Evolutionary conservation across 73 alveolate genomes (phyloP).

Genomic region (Paramecium bursaria): DNA sequence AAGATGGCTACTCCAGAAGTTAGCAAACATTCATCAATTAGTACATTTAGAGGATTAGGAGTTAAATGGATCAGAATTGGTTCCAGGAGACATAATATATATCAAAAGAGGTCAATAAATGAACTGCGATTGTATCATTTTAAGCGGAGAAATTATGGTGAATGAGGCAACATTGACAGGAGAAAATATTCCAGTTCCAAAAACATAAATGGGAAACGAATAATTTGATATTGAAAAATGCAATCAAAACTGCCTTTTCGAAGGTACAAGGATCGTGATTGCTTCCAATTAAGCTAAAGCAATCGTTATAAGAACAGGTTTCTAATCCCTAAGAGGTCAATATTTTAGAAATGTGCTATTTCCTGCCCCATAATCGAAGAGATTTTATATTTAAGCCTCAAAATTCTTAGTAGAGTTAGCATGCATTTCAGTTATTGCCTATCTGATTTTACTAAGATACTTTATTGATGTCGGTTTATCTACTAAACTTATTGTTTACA

Average conservation of each 20-base stretch:
- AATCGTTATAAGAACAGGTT: constrained; percentile 76
- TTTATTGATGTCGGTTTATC: constrained; percentile 42
- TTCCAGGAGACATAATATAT: constrained; percentile 97
- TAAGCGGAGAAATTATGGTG: constrained; percentile 86
- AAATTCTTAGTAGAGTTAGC: constrained; percentile 35
- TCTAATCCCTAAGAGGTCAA: constrained; percentile 78
- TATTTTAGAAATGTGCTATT: constrained; percentile 79
- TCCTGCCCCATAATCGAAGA: constrained; percentile 64
- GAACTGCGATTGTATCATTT: constrained; percentile 89
- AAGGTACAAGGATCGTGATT: constrained; percentile 63
- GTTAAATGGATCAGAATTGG: constrained; percentile 74
- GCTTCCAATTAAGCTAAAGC: constrained; percentile 57
- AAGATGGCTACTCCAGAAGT: neutral
- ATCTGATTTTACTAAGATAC: constrained; percentile 33
- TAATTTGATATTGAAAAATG: constrained; percentile 1
- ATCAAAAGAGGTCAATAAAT: constrained; percentile 80
- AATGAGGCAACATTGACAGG: constrained; percentile 98
- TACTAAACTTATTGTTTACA: neutral
- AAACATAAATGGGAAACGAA: constrained; percentile 76
- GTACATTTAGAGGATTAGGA: neutral
- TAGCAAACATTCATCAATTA: constrained; percentile 15
- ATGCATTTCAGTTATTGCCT: constrained; percentile 6
- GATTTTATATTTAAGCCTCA: constrained; percentile 5
- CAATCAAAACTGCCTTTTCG: constrained; percentile 54
- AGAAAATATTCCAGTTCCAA: constrained; percentile 90